Evolutionary conservation across 768 basidiomycete species (phyloP), one percentile per base, ranked within the genome.

Genomic region (Leucocoprinus birnbaumii): DNA sequence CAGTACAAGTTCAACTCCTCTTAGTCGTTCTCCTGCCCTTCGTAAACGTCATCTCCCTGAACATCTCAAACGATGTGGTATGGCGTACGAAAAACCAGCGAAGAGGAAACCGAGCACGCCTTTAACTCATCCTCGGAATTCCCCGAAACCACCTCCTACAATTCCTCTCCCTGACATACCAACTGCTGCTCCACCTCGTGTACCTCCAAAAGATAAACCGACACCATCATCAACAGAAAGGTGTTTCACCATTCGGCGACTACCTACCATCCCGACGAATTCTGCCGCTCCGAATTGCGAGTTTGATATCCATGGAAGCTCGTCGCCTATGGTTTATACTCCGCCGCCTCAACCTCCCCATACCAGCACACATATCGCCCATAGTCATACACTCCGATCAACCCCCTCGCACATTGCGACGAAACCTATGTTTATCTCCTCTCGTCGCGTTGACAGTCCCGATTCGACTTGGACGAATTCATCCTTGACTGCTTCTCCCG

Each of bases 101-200:
- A 41, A 26, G 40, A 25, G 24, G 24, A 51, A 34, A 19, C 38
- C 38, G 13, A 27, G 14, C 3, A 26, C 48, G 18, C 35, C 19
- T 5, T 11, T 51, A 9, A 22, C 31, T 41, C 42, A 24, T 44
- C 6, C 40, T 10, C 40, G 50, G 25, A 19, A 42, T 7, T 51
- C 22, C 10, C 50, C 40, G 11, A 51, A 42, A 51, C 50, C 50
- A 7, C 25, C 40, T 9, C 50, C 50, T 16, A 19, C 18, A 9
- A 26, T 51, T 26, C 50, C 50, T 27, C 38, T 51, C 24, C 50
- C 50, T 9, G 50, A 51, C 16, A 42, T 41, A 22, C 50, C 40
- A 21, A 25, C 40, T 11, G 14, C 2, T 6, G 11, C 25, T 16
- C 16, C 50, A 25, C 40, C 50, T 18, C 25, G 38, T 13, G 25